Conservation (phyloP, 768 basidiomycete species). For the Boletus patriciae region DNA sequence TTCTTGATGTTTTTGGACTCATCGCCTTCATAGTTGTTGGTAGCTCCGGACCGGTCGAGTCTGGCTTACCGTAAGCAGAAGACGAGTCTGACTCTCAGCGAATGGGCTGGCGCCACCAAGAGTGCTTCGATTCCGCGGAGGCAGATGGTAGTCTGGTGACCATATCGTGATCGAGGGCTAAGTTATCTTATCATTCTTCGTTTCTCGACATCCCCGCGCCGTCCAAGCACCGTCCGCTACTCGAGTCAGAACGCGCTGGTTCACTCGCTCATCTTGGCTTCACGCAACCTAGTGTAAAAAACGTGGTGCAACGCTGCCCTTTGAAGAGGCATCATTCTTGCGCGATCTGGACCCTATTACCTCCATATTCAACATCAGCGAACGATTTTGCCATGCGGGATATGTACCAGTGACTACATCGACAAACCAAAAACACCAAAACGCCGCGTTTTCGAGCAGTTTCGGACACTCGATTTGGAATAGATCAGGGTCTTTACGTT, state of each 20-base stretch:
- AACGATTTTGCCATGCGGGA: constrained; percentile 5
- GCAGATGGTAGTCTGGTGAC: no score
- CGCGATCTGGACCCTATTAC: neutral
- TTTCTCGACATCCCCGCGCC: constrained; percentile 19
- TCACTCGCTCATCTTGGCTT: constrained; percentile 3
- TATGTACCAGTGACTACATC: neutral
- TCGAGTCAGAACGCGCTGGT: neutral
- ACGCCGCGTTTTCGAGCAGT: no score
- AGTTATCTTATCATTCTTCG: constrained; percentile 28
- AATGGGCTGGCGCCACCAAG: neutral
- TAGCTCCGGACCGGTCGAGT: neutral
- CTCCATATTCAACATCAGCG: constrained; percentile 20
- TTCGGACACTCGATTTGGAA: no score
- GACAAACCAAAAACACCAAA: no score
- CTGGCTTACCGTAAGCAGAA: constrained; percentile 6
- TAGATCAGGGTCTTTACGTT: no score
- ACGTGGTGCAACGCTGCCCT: neutral
- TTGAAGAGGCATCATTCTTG: neutral
- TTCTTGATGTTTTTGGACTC: neutral
- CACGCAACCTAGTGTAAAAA: neutral
- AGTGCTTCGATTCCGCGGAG: constrained; percentile 25
- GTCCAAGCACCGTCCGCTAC: constrained; percentile 17
- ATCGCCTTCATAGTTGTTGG: neutral
- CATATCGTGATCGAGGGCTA: constrained; percentile 12
- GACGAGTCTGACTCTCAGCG: neutral